These are phyloP conservation scores for Pseudoturritis turrita DNA, from an alignment of 345 rosid species.

Conservation along the genomic window DNA sequence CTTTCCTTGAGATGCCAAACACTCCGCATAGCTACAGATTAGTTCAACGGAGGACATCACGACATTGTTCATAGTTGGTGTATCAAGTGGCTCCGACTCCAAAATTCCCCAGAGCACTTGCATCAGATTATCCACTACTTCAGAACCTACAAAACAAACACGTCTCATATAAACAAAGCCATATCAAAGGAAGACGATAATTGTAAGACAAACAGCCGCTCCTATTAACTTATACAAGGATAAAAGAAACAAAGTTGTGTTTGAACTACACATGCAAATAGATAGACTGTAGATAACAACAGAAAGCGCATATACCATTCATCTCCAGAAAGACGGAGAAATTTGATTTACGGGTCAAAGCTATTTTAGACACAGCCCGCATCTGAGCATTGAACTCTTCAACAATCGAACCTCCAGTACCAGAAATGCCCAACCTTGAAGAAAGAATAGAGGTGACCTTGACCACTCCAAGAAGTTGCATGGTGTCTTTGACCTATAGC, in stretches of 20 bases:
- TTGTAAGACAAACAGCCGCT: neutral
- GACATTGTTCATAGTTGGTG: constrained; percentile 87
- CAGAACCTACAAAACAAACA: constrained; percentile 56
- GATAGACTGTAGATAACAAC: neutral
- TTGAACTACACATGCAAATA: constrained; percentile 8
- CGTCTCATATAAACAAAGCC: constrained; percentile 7
- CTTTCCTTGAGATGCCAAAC: constrained; percentile 79
- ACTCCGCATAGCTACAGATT: constrained; percentile 92
- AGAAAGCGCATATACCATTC: constrained; percentile 49
- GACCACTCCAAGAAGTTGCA: constrained; percentile 96
- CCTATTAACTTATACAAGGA: neutral
- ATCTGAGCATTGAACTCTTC: constrained; percentile 95
- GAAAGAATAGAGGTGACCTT: constrained; percentile 70
- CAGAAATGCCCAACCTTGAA: constrained; percentile 76
- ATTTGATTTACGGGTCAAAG: constrained; percentile 86
- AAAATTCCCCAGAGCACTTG: constrained; percentile 95
- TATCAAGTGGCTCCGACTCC: constrained; percentile 87
- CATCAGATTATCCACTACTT: constrained; percentile 90
- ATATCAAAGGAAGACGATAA: constrained; percentile 9
- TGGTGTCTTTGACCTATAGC: constrained; percentile 74
- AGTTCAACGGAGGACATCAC: constrained; percentile 91
- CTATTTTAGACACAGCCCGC: constrained; percentile 94
- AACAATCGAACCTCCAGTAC: constrained; percentile 72
- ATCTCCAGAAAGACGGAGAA: constrained; percentile 69
- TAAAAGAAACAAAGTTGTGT: constrained; percentile 13